Percentiles rank a stretch among this genome's conserved stretches.
phyloP scores from a whole-genome alignment of 2,329 filamentous ascomycete genomes.

The Fusarium sp. region DNA sequence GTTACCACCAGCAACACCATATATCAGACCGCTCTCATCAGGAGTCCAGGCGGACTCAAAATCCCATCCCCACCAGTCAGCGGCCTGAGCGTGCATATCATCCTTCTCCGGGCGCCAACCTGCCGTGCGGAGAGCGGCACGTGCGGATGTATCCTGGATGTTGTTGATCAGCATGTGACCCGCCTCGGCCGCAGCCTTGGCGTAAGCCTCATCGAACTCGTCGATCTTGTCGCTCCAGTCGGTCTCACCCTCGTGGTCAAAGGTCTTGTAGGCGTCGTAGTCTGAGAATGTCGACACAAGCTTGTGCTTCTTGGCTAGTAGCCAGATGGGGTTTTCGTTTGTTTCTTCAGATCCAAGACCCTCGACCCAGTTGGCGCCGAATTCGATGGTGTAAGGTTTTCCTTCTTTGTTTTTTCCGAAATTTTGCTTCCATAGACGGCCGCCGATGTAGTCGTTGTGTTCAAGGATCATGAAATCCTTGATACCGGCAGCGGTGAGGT shows the following conservation, averaged over 20 bases:
- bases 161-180: slow-evolving; percentile 68
- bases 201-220: slow-evolving; percentile 60
- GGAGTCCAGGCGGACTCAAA: slow-evolving; percentile 69
- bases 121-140: slow-evolving; percentile 67
- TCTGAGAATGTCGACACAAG: slow-evolving; percentile 68
- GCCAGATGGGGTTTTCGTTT: slow-evolving; percentile 71
- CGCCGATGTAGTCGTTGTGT: slow-evolving; percentile 70
- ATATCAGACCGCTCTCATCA: slow-evolving; percentile 66
- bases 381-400: slow-evolving; percentile 67
- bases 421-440: slow-evolving; percentile 66
- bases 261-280: slow-evolving; percentile 68
- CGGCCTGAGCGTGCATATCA: slow-evolving; percentile 61
- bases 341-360: slow-evolving; percentile 36
- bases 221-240: slow-evolving; percentile 64
- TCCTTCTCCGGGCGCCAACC: slow-evolving; percentile 70
- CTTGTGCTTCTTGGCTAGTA: slow-evolving; percentile 67
- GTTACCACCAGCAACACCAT: slow-evolving; percentile 67
- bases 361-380: slow-evolving; percentile 73
- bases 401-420: slow-evolving; percentile 65
- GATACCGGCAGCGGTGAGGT: slow-evolving; percentile 69
- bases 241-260: slow-evolving; percentile 65
- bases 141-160: slow-evolving; percentile 69
- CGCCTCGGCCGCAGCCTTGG: slow-evolving; percentile 61
- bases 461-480: slow-evolving; percentile 74
- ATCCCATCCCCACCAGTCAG: slow-evolving; percentile 68